Evolutionary conservation across 192 early-diverging fungal genomes (phyloP).

Genomic region (Podila clonocystis): DNA sequence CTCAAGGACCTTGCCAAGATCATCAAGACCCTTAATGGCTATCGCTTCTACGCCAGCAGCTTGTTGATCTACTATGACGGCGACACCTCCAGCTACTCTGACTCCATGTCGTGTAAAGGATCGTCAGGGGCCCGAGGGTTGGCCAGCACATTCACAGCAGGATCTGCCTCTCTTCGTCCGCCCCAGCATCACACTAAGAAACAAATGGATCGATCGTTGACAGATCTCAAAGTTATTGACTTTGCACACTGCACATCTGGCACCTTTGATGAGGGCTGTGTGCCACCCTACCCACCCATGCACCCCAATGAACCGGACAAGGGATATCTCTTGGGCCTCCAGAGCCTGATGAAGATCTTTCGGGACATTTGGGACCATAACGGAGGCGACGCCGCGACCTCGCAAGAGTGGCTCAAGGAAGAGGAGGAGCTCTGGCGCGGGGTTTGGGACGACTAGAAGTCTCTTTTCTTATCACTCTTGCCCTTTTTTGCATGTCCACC

Average conservation of each 20-base stretch:
- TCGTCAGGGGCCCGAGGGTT: not conserved
- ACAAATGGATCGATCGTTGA: conserved; percentile 48
- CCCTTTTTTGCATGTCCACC: not conserved
- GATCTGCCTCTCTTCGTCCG: not conserved
- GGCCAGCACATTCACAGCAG: not conserved
- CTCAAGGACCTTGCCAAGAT: conserved; percentile 78
- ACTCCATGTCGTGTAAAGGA: not conserved
- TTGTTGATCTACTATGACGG: conserved; percentile 96
- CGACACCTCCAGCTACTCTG: conserved; percentile 5
- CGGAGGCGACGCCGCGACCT: conserved; percentile 36
- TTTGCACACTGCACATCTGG: conserved; percentile 91
- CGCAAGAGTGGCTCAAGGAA: conserved; percentile 22
- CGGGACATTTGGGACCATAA: conserved; percentile 67
- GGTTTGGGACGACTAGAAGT: conserved; percentile 25
- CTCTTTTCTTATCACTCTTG: not conserved
- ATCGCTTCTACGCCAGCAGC: conserved; percentile 92
- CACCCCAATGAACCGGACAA: conserved; percentile 74
- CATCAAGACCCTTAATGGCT: conserved; percentile 79
- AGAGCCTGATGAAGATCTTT: conserved; percentile 75
- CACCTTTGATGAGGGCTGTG: conserved; percentile 38
- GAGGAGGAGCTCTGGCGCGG: conserved; percentile 39
- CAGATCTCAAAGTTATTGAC: conserved; percentile 95
- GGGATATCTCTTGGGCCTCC: conserved; percentile 83
- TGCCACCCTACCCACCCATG: conserved; percentile 57
- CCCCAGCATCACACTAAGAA: not conserved